Conservation (phyloP, 768 basidiomycete genomes). For the Phylloporus sp. region DNA sequence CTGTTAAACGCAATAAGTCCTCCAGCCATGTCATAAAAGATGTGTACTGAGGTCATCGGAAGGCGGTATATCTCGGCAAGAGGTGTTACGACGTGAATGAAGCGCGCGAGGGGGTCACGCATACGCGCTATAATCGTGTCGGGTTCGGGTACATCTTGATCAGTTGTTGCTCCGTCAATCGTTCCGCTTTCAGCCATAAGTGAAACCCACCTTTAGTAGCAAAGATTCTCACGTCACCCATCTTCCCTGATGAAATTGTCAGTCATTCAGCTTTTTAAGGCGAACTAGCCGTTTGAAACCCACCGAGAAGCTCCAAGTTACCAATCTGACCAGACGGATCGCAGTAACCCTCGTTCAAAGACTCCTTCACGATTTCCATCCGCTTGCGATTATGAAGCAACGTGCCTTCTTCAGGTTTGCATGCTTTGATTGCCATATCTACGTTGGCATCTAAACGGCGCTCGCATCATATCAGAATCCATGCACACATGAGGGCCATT, state of each 20-base stretch:
- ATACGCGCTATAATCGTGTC: slow-evolving; percentile 49
- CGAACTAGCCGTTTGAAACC: slow-evolving; percentile 18
- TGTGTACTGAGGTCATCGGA: slow-evolving; percentile 67
- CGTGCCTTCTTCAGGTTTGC: slow-evolving; percentile 61
- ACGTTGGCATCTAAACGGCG: slow-evolving; percentile 51
- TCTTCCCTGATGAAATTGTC: slow-evolving; percentile 42
- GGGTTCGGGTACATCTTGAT: slow-evolving; percentile 54
- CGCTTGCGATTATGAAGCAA: slow-evolving; percentile 60
- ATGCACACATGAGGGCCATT: slow-evolving; percentile 2
- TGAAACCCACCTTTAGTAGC: slow-evolving; percentile 50
- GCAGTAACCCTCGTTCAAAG: slow-evolving; percentile 78
- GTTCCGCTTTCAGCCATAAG: not conserved
- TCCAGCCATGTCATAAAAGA: slow-evolving; percentile 82
- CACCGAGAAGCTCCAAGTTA: slow-evolving; percentile 61
- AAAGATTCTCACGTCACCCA: slow-evolving; percentile 61
- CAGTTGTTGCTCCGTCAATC: not conserved
- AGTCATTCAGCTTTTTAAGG: not conserved
- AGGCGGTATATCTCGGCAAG: slow-evolving; percentile 72
- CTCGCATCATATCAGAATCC: not conserved
- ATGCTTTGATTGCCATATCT: slow-evolving; percentile 68
- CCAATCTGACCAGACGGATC: slow-evolving; percentile 65
- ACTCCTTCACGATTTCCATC: slow-evolving; percentile 71
- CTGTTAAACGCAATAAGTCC: slow-evolving; percentile 92
- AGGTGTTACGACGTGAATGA: slow-evolving; percentile 64
- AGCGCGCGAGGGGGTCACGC: slow-evolving; percentile 60